Conservation (phyloP, 2,329 filamentous ascomycete species). For the Shiraia sp. region DNA sequence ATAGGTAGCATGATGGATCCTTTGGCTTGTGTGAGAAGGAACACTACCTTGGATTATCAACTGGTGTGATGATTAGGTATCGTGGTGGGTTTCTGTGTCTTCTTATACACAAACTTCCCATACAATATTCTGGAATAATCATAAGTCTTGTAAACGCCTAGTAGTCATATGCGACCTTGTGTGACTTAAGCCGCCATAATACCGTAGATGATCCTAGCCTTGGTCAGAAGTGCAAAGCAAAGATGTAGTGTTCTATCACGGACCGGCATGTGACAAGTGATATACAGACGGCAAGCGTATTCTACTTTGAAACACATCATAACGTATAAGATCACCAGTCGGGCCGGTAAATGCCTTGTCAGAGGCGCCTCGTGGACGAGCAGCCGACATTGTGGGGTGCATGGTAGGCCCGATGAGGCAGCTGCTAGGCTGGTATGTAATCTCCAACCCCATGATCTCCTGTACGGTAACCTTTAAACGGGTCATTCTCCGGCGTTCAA, state of each 20-base stretch:
- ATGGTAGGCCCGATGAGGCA: conserved; percentile 6
- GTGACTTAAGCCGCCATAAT: too few species aligned
- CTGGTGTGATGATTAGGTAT: too few species aligned
- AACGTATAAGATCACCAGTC: conserved; percentile 4
- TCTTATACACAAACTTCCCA: too few species aligned
- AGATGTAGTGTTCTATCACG: conserved; percentile 2
- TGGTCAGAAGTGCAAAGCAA: too few species aligned
- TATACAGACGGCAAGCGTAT: conserved; percentile 1
- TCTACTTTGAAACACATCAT: background rate
- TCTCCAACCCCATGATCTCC: background rate
- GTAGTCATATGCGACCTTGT: too few species aligned
- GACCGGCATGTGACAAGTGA: conserved; percentile 6
- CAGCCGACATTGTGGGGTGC: conserved; percentile 8
- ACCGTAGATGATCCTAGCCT: too few species aligned
- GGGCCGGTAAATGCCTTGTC: conserved; percentile 3
- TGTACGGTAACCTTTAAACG: background rate
- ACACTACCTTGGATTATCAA: too few species aligned
- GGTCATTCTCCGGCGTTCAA: background rate
- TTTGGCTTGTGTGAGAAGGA: too few species aligned
- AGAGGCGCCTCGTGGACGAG: conserved; percentile 4
- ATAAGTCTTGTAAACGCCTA: too few species aligned
- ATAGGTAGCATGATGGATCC: conserved; percentile 22
- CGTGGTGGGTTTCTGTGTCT: too few species aligned
- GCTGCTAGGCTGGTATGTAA: background rate
- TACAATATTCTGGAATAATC: too few species aligned